Base-by-base conservation (phyloP, 441 rosid genomes). In the Mallotus japonicus region DNA sequence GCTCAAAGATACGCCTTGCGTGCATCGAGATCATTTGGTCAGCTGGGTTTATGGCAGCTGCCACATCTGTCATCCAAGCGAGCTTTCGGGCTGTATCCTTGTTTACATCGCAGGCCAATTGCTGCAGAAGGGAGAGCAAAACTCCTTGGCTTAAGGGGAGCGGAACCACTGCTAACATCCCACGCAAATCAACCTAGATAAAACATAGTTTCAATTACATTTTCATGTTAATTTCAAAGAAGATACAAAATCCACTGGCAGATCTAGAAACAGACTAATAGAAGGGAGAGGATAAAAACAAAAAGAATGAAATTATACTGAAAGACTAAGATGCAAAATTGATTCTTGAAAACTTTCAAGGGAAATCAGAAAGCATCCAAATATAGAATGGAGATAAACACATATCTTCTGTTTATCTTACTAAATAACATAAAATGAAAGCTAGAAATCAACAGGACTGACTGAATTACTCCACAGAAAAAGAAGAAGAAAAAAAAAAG, bases 31-130 rank as follows among this genome's bases (percentile, higher is more conserved):
- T 87, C 85, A 83, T 79, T 20, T 81, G 88, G 72, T 90, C 92
- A 6, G 72, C 69, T 0, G 95, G 90, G 81, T 79, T 86, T 82
- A 90, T 87, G 60, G 81, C 89, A 6, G 83, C 83, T 9, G 89
- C 88, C 44, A 88, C 91, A 24, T 84, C 91, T 46, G 90, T 87
- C 93, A 90, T 90, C 96, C 96, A 90, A 17, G 76, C 67, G 50
- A 88, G 57, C 77, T 90, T 88, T 75, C 77, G 81, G 0, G 78
- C 51, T 11, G 89, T 85, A 46, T 90, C 93, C n/a, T 83, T 87
- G 74, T 68, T 82, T 50, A 90, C 76, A 78, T 88, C 93, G 71
- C 88, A 90, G 51, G 93, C 85, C 76, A 90, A 68, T 56, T 90
- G 96, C 83, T 90, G 96, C 37, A 90, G 87, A 70, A 90, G 92